These are phyloP conservation scores for Cichorium intybus DNA, from an alignment of 140 eudicot species.

Conservation along the genomic window DNA sequence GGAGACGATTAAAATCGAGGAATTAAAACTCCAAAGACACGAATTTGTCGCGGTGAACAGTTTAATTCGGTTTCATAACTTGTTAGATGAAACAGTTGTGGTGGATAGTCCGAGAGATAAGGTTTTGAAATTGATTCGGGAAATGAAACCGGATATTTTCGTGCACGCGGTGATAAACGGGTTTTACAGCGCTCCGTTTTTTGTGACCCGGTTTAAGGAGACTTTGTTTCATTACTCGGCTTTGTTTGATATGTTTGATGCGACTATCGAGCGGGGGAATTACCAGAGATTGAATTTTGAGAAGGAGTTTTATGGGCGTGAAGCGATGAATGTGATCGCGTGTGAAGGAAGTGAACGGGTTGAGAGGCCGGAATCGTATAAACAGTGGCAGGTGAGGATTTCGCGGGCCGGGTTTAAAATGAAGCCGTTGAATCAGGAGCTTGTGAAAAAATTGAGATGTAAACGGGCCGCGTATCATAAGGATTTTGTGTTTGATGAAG, in stretches of 20 bases:
- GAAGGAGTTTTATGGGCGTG: constrained; percentile 52
- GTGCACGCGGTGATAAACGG: constrained; percentile 41
- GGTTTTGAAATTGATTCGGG: constrained; percentile 49
- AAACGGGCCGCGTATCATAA: constrained; percentile 42
- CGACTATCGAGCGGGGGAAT: constrained; percentile 42
- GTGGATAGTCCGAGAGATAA: constrained; percentile 53
- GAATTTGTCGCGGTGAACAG: constrained; percentile 70
- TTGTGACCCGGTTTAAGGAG: constrained; percentile 63
- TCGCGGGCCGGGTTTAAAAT: constrained; percentile 49
- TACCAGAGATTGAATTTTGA: constrained; percentile 49
- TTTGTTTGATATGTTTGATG: constrained; percentile 58
- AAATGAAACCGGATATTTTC: constrained; percentile 55
- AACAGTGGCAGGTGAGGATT: constrained; percentile 55
- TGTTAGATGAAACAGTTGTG: constrained; percentile 60
- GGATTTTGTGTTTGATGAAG: constrained; percentile 55
- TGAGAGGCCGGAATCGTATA: constrained; percentile 55
- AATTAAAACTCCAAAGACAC: constrained; percentile 44
- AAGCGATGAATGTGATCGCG: constrained; percentile 58
- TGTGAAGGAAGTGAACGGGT: constrained; percentile 57
- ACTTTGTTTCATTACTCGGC: constrained; percentile 57
- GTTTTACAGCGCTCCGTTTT: constrained; percentile 57
- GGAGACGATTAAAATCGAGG: constrained; percentile 61
- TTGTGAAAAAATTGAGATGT: constrained; percentile 27
- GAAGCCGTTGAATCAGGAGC: constrained; percentile 23
- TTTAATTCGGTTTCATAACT: constrained; percentile 39